A percentile compares a stretch with the other conserved stretches of the same genome.
Evolutionary conservation across 352 stramenopile genomes (phyloP).

Genomic region (Phytopythium vexans): DNA sequence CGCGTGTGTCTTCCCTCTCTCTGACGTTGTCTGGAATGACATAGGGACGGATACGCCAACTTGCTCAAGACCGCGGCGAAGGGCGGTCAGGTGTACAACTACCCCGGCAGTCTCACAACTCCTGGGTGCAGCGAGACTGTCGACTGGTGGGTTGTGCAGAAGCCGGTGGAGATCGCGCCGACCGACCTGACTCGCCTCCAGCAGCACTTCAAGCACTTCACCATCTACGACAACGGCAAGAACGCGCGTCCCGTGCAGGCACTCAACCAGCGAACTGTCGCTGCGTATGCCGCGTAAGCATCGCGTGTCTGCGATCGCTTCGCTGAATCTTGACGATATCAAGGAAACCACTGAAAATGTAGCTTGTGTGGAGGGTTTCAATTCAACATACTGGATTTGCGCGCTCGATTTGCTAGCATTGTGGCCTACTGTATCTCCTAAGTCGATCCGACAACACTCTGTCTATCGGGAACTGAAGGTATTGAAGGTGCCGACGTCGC

Average conservation of each 20-base stretch:
- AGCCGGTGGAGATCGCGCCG: constrained; percentile 23
- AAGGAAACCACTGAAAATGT: too few relatives aligned
- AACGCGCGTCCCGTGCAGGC: constrained; percentile 21
- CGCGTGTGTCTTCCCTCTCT: not conserved
- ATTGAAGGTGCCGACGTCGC: too few relatives aligned
- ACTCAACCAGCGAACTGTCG: constrained; percentile 18
- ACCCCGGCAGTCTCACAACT: constrained; percentile 36
- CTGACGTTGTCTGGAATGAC: not conserved
- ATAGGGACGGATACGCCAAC: constrained; percentile 26
- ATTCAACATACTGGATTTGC: too few relatives aligned
- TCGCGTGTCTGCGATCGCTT: too few relatives aligned
- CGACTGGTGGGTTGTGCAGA: constrained; percentile 16
- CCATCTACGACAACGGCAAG: constrained; percentile 16
- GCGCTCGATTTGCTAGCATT: too few relatives aligned
- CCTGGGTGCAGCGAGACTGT: constrained; percentile 15
- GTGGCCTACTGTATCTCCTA: too few relatives aligned
- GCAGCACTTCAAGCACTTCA: constrained; percentile 19
- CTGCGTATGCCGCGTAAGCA: constrained; percentile 5
- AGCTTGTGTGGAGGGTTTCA: too few relatives aligned
- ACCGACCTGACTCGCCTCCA: constrained; percentile 20
- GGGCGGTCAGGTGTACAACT: constrained; percentile 41
- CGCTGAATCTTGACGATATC: too few relatives aligned
- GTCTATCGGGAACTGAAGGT: too few relatives aligned
- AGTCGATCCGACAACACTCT: too few relatives aligned
- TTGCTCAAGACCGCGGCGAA: constrained; percentile 25